phyloP scores from a whole-genome alignment of 192 early-diverging fungal species.

The Gamsiella multidivaricata region DNA sequence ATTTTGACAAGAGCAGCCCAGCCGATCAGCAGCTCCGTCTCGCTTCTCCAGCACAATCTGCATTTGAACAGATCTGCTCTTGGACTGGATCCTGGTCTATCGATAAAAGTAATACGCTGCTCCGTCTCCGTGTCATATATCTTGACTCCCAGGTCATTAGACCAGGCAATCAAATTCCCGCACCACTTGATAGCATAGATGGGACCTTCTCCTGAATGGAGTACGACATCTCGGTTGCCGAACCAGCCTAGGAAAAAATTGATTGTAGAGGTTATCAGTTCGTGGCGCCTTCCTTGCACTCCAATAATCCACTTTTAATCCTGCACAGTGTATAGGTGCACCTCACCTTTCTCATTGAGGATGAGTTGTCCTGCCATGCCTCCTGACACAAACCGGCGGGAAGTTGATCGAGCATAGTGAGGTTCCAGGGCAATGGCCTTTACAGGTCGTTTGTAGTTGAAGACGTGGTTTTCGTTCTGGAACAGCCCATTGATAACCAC shows the following conservation, averaged over 20 bases:
- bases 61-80: constrained; percentile 85
- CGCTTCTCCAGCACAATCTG: constrained; percentile 87
- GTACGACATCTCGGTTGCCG: constrained; percentile 78
- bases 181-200: constrained; percentile 91
- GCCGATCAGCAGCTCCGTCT: constrained; percentile 83
- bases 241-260: constrained; percentile 78
- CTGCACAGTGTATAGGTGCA: not conserved
- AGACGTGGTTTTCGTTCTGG: constrained; percentile 71
- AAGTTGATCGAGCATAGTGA: constrained; percentile 77
- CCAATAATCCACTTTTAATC: not conserved
- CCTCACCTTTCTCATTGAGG: constrained; percentile 82
- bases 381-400: constrained; percentile 88
- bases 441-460: constrained; percentile 88
- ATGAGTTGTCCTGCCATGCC: constrained; percentile 90
- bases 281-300: not conserved
- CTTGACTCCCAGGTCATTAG: constrained; percentile 89
- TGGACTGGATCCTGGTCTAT: constrained; percentile 80
- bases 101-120: constrained; percentile 86
- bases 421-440: constrained; percentile 93
- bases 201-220: constrained; percentile 91
- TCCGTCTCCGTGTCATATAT: constrained; percentile 82
- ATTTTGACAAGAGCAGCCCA: constrained; percentile 97
- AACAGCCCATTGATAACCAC: constrained; percentile 91
- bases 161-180: constrained; percentile 90
- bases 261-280: not conserved